Evolutionary conservation across 305 asterid species (phyloP), one percentile per base, ranked within the genome.

Genomic region (Fraxinus paxiana): DNA sequence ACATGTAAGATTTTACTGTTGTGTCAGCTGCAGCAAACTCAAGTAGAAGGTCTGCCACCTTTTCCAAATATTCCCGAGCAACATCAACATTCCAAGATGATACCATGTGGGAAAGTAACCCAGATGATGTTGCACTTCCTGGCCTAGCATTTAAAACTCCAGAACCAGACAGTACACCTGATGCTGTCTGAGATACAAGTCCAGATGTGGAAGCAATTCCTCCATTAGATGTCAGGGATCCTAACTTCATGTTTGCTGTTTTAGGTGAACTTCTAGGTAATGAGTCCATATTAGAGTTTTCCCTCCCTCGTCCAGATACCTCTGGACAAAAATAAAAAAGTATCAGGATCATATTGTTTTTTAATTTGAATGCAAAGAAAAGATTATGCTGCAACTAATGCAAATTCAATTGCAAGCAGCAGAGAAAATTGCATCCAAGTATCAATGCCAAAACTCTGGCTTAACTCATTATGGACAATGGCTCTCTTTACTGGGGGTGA

Each of bases 91-190:
- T 96, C 98, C 97, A 96, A 61, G 98, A 94, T 18, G 97, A 89
- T 72, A 87, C 98, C 96, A 88, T 87, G 83, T 91, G 93, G 74
- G 98, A 88, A 78, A 92, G 98, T 34, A 93, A 86, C 80, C 98
- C 99, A 51, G 99, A 96, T 63, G 99, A 94, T 73, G 98, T 88
- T 6, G 99, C 96, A 83, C 99, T 96, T 79, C 98, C 99, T 34
- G 97, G 94, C 87, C 98, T 92, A 85, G 97, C 99, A 89, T 94
- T 93, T 82, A 96, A 82, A 87, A 94, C 97, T 84, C 99, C 99
- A 56, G 99, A 96, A 83, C 97, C 98, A 70, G 99, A 94, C 74
- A 96, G 89, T 87, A 94, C 97, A 38, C 98, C 97, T 46, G 98
- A 96, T 83, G 96, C 97, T 79, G 93, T 89, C 83, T 89, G 97